A percentile compares a stretch with the other conserved stretches of the same genome.
phyloP scores from a whole-genome alignment of 768 basidiomycete species.

The Asterophora lycoperdoides region DNA sequence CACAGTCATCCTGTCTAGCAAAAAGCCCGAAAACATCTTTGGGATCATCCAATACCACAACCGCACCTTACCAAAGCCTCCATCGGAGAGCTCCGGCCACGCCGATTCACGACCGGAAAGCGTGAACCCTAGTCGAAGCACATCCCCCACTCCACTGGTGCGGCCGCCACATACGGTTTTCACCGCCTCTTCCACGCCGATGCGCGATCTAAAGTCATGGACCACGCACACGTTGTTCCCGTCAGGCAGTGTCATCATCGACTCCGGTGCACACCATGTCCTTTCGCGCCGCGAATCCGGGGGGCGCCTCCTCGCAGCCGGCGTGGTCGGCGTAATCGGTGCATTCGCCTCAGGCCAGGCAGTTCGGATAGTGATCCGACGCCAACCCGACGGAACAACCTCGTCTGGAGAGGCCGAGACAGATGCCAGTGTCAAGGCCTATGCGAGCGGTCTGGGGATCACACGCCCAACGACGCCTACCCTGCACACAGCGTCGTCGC shows the following conservation, averaged over 20 bases:
- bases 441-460: slow-evolving; percentile 34
- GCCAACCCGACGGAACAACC: slow-evolving; percentile 24
- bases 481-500: slow-evolving; percentile 35
- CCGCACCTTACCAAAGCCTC: slow-evolving; percentile 33
- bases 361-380: slow-evolving; percentile 71
- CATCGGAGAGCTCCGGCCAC: slow-evolving; percentile 27
- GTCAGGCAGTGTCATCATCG: slow-evolving; percentile 84
- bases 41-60: slow-evolving; percentile 77
- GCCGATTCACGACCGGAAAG: slow-evolving; percentile 7
- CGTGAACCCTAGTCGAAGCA: slow-evolving; percentile 13
- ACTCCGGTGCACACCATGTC: slow-evolving; percentile 83
- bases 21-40: slow-evolving; percentile 68
- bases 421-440: slow-evolving; percentile 26
- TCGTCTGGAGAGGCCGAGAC: slow-evolving; percentile 24
- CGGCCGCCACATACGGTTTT: slow-evolving; percentile 90
- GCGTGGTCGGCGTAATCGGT: slow-evolving; percentile 83
- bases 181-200: slow-evolving; percentile 62
- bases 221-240: slow-evolving; percentile 93
- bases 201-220: slow-evolving; percentile 91
- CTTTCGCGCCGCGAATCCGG: slow-evolving; percentile 84
- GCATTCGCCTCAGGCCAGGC: slow-evolving; percentile 94
- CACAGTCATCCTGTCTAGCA: slow-evolving; percentile 86
- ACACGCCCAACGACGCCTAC: slow-evolving; percentile 59
- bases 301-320: slow-evolving; percentile 87
- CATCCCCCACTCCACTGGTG: slow-evolving; percentile 20